These are phyloP conservation scores for Debaryomyces maramus DNA, from an alignment of 805 yeast species.

Conservation along the genomic window DNA sequence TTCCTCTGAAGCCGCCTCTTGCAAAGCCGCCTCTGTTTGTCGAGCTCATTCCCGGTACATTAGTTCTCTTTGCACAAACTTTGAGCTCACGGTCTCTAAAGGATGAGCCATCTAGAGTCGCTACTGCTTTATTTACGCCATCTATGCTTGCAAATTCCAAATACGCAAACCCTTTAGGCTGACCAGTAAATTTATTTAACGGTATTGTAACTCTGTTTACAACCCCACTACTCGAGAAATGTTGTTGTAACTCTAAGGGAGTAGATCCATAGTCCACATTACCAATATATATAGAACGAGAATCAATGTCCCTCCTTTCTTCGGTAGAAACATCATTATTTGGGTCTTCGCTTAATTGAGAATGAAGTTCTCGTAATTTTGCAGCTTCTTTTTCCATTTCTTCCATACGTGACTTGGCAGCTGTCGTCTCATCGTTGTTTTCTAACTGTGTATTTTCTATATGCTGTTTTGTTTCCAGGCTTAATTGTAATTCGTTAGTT, in stretches of 20 bases:
- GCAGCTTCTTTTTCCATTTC: conserved; percentile 66
- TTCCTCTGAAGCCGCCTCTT: conserved; percentile 36
- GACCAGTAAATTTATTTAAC: conserved; percentile 71
- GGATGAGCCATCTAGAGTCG: conserved; percentile 57
- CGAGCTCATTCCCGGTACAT: conserved; percentile 64
- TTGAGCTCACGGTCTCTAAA: conserved; percentile 72
- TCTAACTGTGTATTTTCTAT: conserved; percentile 1
- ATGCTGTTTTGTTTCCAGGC: not conserved
- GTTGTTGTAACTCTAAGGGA: conserved; percentile 76
- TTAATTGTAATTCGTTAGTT: not conserved
- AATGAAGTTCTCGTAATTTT: conserved; percentile 58
- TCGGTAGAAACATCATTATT: conserved; percentile 32
- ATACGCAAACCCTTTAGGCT: conserved; percentile 86
- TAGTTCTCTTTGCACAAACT: conserved; percentile 77
- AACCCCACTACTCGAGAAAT: conserved; percentile 67
- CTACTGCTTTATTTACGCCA: conserved; percentile 64
- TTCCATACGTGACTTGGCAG: conserved; percentile 44
- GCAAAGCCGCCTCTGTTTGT: conserved; percentile 38
- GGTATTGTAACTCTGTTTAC: conserved; percentile 80
- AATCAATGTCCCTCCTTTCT: conserved; percentile 65
- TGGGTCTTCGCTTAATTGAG: conserved; percentile 16
- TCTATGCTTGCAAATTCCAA: conserved; percentile 73
- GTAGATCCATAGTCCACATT: conserved; percentile 79
- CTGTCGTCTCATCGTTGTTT: conserved; percentile 7
- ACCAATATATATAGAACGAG: conserved; percentile 77